Percentiles rank a stretch among this genome's conserved stretches.
Evolutionary conservation across 2,329 filamentous ascomycete genomes (phyloP).

Genomic region (Colletotrichum costaricense): DNA sequence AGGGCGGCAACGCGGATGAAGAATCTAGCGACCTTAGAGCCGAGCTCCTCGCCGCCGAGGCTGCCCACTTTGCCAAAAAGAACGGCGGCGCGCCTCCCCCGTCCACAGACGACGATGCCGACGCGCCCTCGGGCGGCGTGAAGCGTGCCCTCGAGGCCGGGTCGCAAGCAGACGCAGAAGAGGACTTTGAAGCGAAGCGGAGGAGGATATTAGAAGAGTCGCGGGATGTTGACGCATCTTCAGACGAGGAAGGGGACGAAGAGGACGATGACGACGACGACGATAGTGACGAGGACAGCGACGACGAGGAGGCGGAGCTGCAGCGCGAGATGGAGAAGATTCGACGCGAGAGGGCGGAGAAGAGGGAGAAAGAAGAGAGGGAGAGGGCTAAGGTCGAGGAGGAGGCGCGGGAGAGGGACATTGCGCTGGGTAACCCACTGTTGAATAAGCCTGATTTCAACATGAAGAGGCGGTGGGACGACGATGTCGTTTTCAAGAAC

Average conservation of each 20-base stretch:
- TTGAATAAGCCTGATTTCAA: constrained; percentile 91
- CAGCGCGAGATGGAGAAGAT: constrained; percentile 96
- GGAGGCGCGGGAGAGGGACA: constrained; percentile 86
- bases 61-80: constrained; percentile 87
- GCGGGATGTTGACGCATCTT: constrained; percentile 85
- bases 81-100: constrained; percentile 67
- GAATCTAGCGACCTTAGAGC: constrained; percentile 82
- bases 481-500: constrained; percentile 99
- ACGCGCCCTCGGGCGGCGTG: constrained; percentile 50
- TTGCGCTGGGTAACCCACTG: constrained; percentile 91
- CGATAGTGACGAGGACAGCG: constrained; percentile 72
- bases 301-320: constrained; percentile 88
- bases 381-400: constrained; percentile 78
- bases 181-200: constrained; percentile 84
- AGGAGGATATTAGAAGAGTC: constrained; percentile 89
- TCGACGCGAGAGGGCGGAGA: constrained; percentile 84
- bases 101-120: constrained; percentile 57
- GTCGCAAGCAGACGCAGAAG: constrained; percentile 57
- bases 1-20: constrained; percentile 84
- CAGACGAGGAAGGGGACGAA: constrained; percentile 71
- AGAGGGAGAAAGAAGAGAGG: constrained; percentile 71
- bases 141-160: constrained; percentile 75
- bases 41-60: constrained; percentile 90
- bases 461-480: constrained; percentile 94
- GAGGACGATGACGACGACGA: constrained; percentile 59